Evolutionary conservation across 345 rosid genomes (phyloP), one percentile per base, ranked within the genome.

Genomic region (Angophora floribunda): DNA sequence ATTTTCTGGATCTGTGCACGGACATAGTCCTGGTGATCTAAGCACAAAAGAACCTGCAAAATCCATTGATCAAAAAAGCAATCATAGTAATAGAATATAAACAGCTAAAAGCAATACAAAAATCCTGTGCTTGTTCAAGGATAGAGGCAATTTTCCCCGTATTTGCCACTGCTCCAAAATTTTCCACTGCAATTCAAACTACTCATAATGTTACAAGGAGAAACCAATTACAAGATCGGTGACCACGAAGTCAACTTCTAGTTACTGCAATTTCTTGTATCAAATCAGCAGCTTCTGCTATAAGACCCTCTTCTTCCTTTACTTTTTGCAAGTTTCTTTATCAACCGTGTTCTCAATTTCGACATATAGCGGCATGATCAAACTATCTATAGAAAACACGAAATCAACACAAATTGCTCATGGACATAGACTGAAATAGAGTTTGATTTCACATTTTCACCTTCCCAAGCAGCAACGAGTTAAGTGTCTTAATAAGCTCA

Each of bases 231-330:
- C n/a, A 16, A 47, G 21, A 52, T 75, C 13, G 4, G 4, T 1
- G 63, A 47, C 30, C 7, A 0, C 19, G 51, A 50, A 5, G 2
- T 36, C 5, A 63, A 49, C 28, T 36, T 80, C 51, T 28, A 91
- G 97, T 89, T 85, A 95, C 99, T 41, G 99, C 99, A 91, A 96
- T 96, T 95, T 96, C 99, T 93, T 97, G 99, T 95, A 96, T 95
- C 85, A 96, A 92, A 92, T 96, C 98, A 32, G 99, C 99, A 90
- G 99, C 98, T 92, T 97, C 96, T 45, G 97, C 98, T 45, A 95
- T 89, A 75, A 91, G 91, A 88, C 98, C 98, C 15, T 96, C 98
- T n/a, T 89, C 96, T 96, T 97, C 99, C 92, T 96, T 96, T 85
- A 96, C 4, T 96, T 90, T 96, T 96, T 9, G 99, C 98, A 88